Evolutionary conservation across 495 filamentous ascomycete genomes (phyloP).

Genomic region (Usnea hakonensis): DNA sequence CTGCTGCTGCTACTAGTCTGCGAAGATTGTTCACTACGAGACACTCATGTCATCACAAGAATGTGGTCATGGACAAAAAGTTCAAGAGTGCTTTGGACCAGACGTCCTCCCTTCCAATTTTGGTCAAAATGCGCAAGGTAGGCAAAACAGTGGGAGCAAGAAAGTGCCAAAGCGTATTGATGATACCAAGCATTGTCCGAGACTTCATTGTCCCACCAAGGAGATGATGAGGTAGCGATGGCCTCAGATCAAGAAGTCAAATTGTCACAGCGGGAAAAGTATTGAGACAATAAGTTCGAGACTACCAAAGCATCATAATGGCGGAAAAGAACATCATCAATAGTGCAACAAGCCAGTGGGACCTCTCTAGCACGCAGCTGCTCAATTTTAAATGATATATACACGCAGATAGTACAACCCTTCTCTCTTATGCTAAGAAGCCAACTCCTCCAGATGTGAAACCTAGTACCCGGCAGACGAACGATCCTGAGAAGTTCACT

Average conservation of each 20-base stretch:
- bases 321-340: not conserved
- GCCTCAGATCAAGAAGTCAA: not conserved
- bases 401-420: conserved; percentile 9
- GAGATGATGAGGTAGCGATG: not conserved
- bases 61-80: not conserved
- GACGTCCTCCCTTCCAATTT: not conserved
- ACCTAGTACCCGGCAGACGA: not conserved
- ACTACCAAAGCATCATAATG: not conserved
- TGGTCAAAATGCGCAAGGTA: not conserved
- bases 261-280: not conserved
- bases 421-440: not conserved
- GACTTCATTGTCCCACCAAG: not conserved
- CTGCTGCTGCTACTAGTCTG: not conserved
- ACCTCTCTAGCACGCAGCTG: not conserved
- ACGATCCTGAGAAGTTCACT: not conserved
- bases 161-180: not conserved
- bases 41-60: not conserved
- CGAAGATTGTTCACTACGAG: not conserved
- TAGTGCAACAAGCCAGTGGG: not conserved
- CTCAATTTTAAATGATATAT: conserved; percentile 6
- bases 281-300: not conserved
- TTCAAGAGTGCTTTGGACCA: not conserved
- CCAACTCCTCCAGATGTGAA: not conserved
- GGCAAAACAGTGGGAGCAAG: not conserved
- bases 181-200: not conserved